These are phyloP conservation scores for Aureobasidium musti DNA, from an alignment of 2,329 filamentous ascomycete genomes.

Conservation along the genomic window DNA sequence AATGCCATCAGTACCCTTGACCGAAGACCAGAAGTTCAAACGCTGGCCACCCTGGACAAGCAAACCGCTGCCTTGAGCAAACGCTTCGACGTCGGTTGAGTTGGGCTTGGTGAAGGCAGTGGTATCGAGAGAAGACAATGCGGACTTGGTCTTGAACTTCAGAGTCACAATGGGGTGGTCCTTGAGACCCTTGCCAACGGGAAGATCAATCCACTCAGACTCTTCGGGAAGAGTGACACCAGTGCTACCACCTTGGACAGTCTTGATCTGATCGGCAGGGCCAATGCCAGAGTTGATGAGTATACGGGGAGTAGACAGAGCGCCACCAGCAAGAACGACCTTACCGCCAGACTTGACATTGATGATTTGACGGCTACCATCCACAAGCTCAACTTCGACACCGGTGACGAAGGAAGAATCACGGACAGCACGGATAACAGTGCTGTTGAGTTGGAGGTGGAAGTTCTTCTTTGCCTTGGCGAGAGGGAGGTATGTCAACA, in stretches of 20 bases:
- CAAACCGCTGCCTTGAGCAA: constrained; percentile 38
- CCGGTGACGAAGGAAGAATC: constrained; percentile 46
- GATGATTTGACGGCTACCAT: constrained; percentile 33
- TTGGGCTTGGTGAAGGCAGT: constrained; percentile 50
- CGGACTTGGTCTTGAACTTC: constrained; percentile 55
- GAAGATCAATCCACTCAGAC: constrained; percentile 35
- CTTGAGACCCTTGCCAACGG: constrained; percentile 43
- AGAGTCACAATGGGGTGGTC: constrained; percentile 57
- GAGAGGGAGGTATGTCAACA: constrained; percentile 53
- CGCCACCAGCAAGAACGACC: constrained; percentile 45
- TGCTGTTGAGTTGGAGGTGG: constrained; percentile 48
- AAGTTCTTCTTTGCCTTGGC: constrained; percentile 50
- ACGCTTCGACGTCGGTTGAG: constrained; percentile 55
- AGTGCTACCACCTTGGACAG: constrained; percentile 33
- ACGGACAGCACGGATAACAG: constrained; percentile 51
- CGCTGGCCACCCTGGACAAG: constrained; percentile 50
- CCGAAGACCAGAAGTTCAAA: constrained; percentile 56
- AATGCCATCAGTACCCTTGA: constrained; percentile 58
- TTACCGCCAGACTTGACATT: constrained; percentile 39
- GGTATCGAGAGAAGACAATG: constrained; percentile 47
- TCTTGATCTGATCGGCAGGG: constrained; percentile 48
- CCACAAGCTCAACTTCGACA: constrained; percentile 43
- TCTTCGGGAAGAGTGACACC: constrained; percentile 35
- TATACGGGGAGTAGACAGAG: constrained; percentile 37
- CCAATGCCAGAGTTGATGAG: constrained; percentile 49